Conservation (phyloP, 1,284 basidiomycete genomes). For the Tetrapyrgos nigripes region DNA sequence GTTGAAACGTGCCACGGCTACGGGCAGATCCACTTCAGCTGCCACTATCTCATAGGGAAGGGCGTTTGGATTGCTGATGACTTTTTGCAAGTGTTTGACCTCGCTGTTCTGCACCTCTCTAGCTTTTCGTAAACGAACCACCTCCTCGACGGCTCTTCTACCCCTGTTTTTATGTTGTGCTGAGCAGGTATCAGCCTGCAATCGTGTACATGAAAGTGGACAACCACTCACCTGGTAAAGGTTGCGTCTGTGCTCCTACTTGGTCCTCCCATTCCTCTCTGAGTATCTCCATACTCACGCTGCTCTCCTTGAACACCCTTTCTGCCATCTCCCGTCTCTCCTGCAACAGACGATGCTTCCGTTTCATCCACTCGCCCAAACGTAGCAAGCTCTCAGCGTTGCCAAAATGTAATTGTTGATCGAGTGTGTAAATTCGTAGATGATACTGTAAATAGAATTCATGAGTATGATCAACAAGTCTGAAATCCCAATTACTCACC, state of each 20-base stretch:
- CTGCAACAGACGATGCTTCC: conserved; percentile 5
- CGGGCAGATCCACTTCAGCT: background rate
- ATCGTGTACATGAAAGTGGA: too few species aligned
- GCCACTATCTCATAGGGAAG: background rate
- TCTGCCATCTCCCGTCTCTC: conserved; percentile 18
- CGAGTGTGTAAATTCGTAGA: conserved; percentile 26
- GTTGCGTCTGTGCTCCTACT: conserved; percentile 19
- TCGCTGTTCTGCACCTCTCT: background rate
- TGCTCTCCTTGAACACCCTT: background rate
- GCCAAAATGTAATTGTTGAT: conserved; percentile 26
- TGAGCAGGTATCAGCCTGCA: too few species aligned
- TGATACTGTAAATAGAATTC: conserved; percentile 21
- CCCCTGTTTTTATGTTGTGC: background rate
- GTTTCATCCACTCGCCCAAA: background rate
- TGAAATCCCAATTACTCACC: background rate
- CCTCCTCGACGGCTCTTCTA: background rate
- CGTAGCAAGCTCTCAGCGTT: background rate
- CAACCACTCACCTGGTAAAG: conserved; percentile 18
- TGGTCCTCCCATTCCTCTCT: conserved; percentile 22
- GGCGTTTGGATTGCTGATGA: background rate
- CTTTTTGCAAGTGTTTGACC: background rate
- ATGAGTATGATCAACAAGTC: too few species aligned
- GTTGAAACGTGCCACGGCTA: background rate
- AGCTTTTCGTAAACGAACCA: background rate
- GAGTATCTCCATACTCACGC: conserved; percentile 3